phyloP scores from a whole-genome alignment of 148 eudicot species.

The Fagopyrum esculentum region DNA sequence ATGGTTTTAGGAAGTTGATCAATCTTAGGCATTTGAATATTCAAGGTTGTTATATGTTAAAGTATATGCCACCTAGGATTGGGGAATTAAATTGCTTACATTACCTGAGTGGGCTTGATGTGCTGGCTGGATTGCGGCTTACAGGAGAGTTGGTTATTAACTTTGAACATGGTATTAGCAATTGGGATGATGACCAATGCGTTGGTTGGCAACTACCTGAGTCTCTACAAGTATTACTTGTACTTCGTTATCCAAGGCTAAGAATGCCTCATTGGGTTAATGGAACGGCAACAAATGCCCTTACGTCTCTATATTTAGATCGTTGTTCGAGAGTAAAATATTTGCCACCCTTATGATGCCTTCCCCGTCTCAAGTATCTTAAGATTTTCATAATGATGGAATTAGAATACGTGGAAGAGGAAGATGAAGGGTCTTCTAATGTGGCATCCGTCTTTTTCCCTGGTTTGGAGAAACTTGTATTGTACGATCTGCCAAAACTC shows the following conservation, averaged over 20 bases:
- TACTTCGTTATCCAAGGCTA: neutral
- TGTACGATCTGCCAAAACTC: neutral
- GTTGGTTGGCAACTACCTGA: neutral
- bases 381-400: neutral
- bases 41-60: conserved; percentile 4
- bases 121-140: neutral
- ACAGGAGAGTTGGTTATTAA: neutral
- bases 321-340: neutral
- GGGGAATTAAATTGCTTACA: conserved; percentile 14
- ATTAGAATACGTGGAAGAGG: neutral
- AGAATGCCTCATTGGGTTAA: neutral
- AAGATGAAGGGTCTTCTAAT: neutral
- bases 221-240: neutral
- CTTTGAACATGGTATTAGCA: neutral
- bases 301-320: neutral
- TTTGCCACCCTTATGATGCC: neutral
- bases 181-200: neutral
- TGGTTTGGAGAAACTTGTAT: neutral
- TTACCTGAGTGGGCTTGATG: neutral
- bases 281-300: neutral
- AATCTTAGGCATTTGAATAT: conserved; percentile 14
- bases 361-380: neutral
- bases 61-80: conserved; percentile 13
- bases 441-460: neutral
- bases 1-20: neutral